These are phyloP conservation scores for Haemoproteus tartakovskyi DNA, from an alignment of 169 alveolate species.

Conservation along the genomic window DNA sequence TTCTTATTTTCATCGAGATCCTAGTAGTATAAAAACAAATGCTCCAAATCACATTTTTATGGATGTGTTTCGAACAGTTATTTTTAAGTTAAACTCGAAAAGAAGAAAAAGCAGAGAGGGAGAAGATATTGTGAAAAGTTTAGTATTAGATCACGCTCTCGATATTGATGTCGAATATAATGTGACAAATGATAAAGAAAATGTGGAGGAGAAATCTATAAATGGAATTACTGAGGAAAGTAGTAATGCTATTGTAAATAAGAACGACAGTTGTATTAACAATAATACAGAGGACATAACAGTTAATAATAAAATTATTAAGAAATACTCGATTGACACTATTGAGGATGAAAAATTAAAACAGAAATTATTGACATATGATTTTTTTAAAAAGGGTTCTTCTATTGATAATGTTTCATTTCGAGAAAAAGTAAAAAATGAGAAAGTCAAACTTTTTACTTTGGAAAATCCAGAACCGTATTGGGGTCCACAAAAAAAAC, in stretches of 20 bases:
- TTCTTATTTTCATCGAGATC: constrained; percentile 89
- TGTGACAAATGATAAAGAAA: not conserved
- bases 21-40: constrained; percentile 86
- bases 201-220: not conserved
- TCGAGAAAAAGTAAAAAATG: constrained; percentile 10
- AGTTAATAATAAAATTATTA: too few species aligned
- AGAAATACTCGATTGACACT: constrained; percentile 49
- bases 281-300: not conserved
- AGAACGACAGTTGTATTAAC: not conserved
- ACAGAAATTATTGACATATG: constrained; percentile 35
- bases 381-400: constrained; percentile 48
- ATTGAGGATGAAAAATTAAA: constrained; percentile 45
- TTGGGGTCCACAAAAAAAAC: constrained; percentile 66
- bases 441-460: constrained; percentile 22
- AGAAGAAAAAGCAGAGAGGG: not conserved
- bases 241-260: not conserved
- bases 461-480: constrained; percentile 59
- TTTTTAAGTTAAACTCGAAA: constrained; percentile 57
- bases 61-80: constrained; percentile 82
- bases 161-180: too few species aligned
- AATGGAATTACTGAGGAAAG: not conserved
- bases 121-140: too few species aligned
- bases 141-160: too few species aligned
- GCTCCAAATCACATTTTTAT: constrained; percentile 85
- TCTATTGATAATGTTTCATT: constrained; percentile 40